phyloP scores from a whole-genome alignment of 2,329 filamentous ascomycete species.

The Diaporthe sp. region DNA sequence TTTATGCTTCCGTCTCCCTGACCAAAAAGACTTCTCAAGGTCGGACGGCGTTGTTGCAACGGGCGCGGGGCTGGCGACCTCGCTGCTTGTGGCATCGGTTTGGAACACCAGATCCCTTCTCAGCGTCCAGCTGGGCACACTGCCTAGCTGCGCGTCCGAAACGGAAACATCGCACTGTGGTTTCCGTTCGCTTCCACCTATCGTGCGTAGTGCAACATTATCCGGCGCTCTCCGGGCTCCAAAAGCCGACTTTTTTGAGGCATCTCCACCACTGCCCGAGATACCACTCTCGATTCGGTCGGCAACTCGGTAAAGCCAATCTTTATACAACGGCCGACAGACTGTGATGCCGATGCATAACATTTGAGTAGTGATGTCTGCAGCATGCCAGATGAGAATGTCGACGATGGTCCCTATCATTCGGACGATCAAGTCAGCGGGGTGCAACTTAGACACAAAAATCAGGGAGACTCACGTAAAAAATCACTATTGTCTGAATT shows the following conservation, averaged over 20 bases:
- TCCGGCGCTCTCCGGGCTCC: not conserved
- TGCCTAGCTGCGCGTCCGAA: not conserved
- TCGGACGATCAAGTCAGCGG: not conserved
- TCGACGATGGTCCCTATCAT: constrained; percentile 26
- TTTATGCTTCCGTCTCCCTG: not conserved
- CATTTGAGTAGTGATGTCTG: constrained; percentile 31
- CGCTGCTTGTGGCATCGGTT: not conserved
- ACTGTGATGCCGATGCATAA: constrained; percentile 31
- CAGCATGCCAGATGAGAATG: constrained; percentile 32
- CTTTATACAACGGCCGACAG: constrained; percentile 34
- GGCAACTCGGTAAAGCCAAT: constrained; percentile 31
- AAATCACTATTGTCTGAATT: not conserved
- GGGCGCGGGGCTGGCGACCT: not conserved
- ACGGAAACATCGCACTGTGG: not conserved
- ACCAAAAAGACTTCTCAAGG: not conserved
- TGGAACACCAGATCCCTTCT: constrained; percentile 8
- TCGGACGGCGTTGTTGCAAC: not conserved
- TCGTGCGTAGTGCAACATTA: constrained; percentile 26
- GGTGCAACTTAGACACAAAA: not conserved
- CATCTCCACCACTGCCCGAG: not conserved
- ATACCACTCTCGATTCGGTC: constrained; percentile 13
- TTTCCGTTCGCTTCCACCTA: constrained; percentile 31
- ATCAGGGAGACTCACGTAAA: constrained; percentile 7
- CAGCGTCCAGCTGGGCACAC: not conserved
- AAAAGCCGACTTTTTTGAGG: not conserved